phyloP scores from a whole-genome alignment of 441 rosid species.

The Populus hybrid region DNA sequence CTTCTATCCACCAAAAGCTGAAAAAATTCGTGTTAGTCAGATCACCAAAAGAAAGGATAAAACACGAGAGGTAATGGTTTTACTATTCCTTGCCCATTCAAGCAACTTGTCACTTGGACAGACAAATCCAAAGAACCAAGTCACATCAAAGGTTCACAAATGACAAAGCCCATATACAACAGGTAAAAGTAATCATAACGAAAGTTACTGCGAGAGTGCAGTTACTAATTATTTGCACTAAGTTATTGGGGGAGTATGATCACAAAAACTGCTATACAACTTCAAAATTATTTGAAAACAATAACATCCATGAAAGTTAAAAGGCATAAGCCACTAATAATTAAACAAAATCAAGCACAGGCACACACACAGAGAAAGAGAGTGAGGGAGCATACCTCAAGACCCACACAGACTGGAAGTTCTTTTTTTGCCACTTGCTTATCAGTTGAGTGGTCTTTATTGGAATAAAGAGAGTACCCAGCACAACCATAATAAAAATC shows the following conservation, averaged over 20 bases:
- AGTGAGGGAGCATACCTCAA: conserved; percentile 42
- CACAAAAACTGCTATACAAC: too few relatives aligned
- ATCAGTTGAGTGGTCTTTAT: conserved; percentile 34
- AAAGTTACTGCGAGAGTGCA: background rate
- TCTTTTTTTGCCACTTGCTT: conserved; percentile 37
- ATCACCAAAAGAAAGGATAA: background rate
- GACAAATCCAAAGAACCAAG: background rate
- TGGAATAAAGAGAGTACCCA: conserved; percentile 54
- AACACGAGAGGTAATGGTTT: background rate
- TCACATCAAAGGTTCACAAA: background rate
- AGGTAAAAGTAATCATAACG: background rate
- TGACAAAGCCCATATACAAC: background rate
- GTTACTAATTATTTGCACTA: background rate
- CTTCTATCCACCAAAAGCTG: conserved; percentile 53
- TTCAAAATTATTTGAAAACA: background rate
- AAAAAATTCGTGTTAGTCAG: conserved; percentile 23
- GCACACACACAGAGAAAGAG: conserved; percentile 1
- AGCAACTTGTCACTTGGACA: background rate
- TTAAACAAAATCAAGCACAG: background rate
- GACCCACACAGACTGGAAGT: conserved; percentile 63
- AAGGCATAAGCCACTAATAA: background rate
- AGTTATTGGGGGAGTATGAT: background rate
- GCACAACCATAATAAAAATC: conserved; percentile 66
- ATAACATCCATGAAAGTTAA: background rate
- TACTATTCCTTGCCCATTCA: background rate